These are phyloP conservation scores for Yamadazyma paraphyllophila DNA, from an alignment of 805 yeast species.

Conservation along the genomic window DNA sequence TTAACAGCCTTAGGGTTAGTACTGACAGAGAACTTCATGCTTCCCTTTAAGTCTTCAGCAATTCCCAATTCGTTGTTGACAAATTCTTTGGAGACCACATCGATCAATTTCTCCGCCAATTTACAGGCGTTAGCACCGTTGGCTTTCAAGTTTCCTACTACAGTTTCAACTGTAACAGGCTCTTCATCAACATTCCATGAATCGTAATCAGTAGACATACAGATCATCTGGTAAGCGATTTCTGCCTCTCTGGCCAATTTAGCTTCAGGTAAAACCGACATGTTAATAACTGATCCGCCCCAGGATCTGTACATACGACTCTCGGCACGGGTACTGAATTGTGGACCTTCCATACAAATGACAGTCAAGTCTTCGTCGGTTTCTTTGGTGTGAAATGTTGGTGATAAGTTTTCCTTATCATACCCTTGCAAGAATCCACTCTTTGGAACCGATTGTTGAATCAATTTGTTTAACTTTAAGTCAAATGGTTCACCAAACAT, in stretches of 20 bases:
- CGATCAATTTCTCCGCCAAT: conserved; percentile 68
- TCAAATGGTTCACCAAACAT: conserved; percentile 98
- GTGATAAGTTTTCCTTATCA: conserved; percentile 37
- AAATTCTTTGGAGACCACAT: conserved; percentile 61
- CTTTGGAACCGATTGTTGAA: conserved; percentile 48
- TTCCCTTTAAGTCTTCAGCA: conserved; percentile 69
- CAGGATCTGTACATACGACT: conserved; percentile 78
- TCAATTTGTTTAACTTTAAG: conserved; percentile 60
- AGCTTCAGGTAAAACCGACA: conserved; percentile 97
- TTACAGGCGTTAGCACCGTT: conserved; percentile 83
- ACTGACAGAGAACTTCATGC: conserved; percentile 78
- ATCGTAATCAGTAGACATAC: conserved; percentile 99
- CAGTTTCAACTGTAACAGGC: conserved; percentile 97
- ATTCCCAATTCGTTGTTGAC: conserved; percentile 48
- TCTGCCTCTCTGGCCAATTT: conserved; percentile 97
- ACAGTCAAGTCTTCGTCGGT: conserved; percentile 70
- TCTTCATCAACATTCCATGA: conserved; percentile 97
- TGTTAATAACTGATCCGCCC: conserved; percentile 95
- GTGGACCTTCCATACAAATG: conserved; percentile 99
- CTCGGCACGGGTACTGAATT: conserved; percentile 95
- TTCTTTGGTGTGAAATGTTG: conserved; percentile 64
- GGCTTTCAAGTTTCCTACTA: conserved; percentile 84
- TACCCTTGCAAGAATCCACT: conserved; percentile 54
- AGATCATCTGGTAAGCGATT: conserved; percentile 93
- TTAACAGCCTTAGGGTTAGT: conserved; percentile 75